Conservation (phyloP, 306 rosid species). For the Dryas alaskensis region DNA sequence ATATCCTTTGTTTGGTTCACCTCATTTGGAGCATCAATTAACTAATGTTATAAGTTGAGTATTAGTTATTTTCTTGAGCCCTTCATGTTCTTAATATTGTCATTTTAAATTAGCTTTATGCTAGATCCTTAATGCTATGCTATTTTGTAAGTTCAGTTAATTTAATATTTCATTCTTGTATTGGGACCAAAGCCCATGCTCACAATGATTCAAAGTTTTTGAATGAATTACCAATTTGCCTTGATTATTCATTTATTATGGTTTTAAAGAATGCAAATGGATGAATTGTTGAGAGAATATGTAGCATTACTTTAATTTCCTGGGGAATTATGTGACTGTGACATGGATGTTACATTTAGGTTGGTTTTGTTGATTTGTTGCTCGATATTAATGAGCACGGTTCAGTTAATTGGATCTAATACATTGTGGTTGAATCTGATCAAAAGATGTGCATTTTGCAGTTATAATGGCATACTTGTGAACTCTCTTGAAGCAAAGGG, state of each 20-base stretch:
- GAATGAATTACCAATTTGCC: neutral
- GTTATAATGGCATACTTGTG: slow-evolving; percentile 82
- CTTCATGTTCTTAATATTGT: neutral
- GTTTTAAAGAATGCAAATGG: neutral
- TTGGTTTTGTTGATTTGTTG: neutral
- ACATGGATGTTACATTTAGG: neutral
- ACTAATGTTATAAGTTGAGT: neutral
- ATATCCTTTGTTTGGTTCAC: neutral
- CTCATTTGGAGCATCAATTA: slow-evolving; percentile 5
- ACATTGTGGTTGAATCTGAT: slow-evolving; percentile 31
- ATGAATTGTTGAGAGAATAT: neutral
- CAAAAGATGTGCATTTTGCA: slow-evolving; percentile 37
- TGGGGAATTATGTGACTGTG: slow-evolving; percentile 1
- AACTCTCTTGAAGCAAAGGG: slow-evolving; percentile 71
- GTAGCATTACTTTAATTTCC: neutral
- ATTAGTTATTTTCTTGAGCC: neutral
- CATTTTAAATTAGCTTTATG: neutral
- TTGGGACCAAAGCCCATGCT: neutral
- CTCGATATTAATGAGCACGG: neutral
- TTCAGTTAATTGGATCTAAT: neutral
- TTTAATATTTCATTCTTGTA: neutral
- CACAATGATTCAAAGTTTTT: neutral
- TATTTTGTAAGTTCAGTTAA: neutral
- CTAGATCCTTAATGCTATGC: neutral
- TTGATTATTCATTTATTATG: neutral